These are phyloP conservation scores for Fusarium palustre DNA, from an alignment of 2,329 filamentous ascomycete genomes.

Conservation along the genomic window DNA sequence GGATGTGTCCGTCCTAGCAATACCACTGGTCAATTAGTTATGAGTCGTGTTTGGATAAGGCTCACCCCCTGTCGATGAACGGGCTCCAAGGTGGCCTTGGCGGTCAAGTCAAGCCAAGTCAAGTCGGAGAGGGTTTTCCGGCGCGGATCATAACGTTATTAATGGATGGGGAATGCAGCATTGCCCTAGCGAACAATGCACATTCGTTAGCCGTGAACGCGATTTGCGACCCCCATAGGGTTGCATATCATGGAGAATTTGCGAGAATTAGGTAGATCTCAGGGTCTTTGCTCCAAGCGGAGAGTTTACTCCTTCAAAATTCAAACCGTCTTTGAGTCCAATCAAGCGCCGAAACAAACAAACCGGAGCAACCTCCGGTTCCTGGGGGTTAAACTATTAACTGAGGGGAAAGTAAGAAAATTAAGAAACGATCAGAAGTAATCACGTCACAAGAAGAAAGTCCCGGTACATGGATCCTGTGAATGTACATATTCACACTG, in stretches of 20 bases:
- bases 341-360: neutral
- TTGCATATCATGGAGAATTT: neutral
- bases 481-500: constrained; percentile 7
- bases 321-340: neutral
- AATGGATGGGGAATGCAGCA: neutral
- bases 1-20: neutral
- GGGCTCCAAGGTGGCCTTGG: constrained; percentile 1
- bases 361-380: constrained; percentile 6
- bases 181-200: constrained; percentile 7
- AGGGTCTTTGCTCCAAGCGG: constrained; percentile 23
- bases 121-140: constrained; percentile 43
- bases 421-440: too few species aligned
- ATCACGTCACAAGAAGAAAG: neutral
- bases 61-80: neutral
- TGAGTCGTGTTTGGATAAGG: constrained; percentile 1
- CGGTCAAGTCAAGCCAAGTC: constrained; percentile 11
- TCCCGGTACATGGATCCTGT: constrained; percentile 25
- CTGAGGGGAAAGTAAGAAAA: neutral
- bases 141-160: constrained; percentile 14
- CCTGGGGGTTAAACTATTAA: neutral
- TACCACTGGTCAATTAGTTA: constrained; percentile 1
- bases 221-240: neutral
- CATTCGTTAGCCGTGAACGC: neutral
- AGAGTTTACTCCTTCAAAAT: constrained; percentile 42
- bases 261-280: constrained; percentile 8